Evolutionary conservation across 140 eudicot genomes (phyloP).

Genomic region (Stevia rebaudiana): DNA sequence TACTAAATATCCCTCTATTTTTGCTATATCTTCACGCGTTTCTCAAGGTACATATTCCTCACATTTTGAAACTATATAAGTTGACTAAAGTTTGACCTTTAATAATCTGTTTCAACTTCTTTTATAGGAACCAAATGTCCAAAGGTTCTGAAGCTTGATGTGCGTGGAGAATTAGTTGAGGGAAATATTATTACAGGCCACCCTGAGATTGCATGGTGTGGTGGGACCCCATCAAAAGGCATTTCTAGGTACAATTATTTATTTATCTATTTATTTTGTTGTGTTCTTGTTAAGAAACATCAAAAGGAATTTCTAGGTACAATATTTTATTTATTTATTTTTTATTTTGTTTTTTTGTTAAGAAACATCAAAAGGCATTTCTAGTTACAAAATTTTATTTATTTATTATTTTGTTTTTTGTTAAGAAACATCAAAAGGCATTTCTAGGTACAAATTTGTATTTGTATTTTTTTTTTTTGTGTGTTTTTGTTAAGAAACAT

Average conservation of each 20-base stretch:
- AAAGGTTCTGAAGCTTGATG: conserved; percentile 86
- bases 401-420: neutral
- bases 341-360: neutral
- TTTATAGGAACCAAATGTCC: conserved; percentile 77
- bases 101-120: conserved; percentile 3
- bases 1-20: conserved; percentile 56
- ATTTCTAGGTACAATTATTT: conserved; percentile 69
- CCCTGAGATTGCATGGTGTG: conserved; percentile 98
- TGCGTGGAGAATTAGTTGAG: conserved; percentile 83
- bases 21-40: conserved; percentile 81
- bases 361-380: conserved; percentile 68
- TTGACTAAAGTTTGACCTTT: conserved; percentile 6
- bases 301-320: conserved; percentile 86
- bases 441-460: too few species aligned
- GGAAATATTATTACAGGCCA: conserved; percentile 71
- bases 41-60: conserved; percentile 52
- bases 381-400: conserved; percentile 51
- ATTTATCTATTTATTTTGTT: conserved; percentile 1
- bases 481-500: neutral
- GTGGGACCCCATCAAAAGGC: conserved; percentile 95
- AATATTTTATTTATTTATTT: conserved; percentile 8
- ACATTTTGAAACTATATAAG: neutral
- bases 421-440: too few species aligned
- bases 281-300: neutral
- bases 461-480: neutral